These are phyloP conservation scores for Blastomyces emzantsi DNA, from an alignment of 2,329 filamentous ascomycete genomes.

Conservation along the genomic window DNA sequence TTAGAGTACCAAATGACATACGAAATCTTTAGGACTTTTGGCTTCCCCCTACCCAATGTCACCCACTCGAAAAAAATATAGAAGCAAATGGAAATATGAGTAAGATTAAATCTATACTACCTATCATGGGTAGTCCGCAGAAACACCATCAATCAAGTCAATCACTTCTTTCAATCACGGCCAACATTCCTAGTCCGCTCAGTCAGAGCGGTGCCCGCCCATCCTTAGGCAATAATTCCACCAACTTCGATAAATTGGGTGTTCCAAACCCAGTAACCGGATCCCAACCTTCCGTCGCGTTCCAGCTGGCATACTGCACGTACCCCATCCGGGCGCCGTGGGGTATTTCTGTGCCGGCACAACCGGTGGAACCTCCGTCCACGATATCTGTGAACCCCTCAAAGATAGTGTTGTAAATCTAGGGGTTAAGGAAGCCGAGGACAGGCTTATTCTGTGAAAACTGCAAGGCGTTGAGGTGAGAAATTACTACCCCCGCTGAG, in stretches of 20 bases:
- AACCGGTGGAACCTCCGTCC: slow-evolving; percentile 40
- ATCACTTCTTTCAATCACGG: no score
- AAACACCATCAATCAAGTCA: no score
- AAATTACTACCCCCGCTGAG: slow-evolving; percentile 42
- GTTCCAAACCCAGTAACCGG: slow-evolving; percentile 40
- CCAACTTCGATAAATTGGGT: slow-evolving; percentile 21
- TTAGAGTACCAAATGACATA: no score
- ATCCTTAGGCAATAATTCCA: slow-evolving; percentile 11
- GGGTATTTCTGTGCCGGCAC: slow-evolving; percentile 23
- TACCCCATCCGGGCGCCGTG: slow-evolving; percentile 22
- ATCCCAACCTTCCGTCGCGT: slow-evolving; percentile 44
- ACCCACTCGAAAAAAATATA: no score
- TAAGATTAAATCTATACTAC: no score
- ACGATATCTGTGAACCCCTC: slow-evolving; percentile 42
- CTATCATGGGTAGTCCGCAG: no score
- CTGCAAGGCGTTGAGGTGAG: slow-evolving; percentile 55
- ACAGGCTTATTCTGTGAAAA: slow-evolving; percentile 45
- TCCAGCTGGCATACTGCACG: slow-evolving; percentile 43
- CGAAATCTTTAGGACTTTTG: no score
- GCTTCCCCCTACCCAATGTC: no score
- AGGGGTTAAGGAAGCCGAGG: slow-evolving; percentile 55
- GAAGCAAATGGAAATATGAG: no score
- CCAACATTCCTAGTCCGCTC: background rate
- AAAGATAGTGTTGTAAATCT: slow-evolving; percentile 43
- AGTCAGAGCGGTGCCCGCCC: background rate